Conservation (phyloP, 2,329 filamentous ascomycete species). For the Pseudodiploospora longispora region DNA sequence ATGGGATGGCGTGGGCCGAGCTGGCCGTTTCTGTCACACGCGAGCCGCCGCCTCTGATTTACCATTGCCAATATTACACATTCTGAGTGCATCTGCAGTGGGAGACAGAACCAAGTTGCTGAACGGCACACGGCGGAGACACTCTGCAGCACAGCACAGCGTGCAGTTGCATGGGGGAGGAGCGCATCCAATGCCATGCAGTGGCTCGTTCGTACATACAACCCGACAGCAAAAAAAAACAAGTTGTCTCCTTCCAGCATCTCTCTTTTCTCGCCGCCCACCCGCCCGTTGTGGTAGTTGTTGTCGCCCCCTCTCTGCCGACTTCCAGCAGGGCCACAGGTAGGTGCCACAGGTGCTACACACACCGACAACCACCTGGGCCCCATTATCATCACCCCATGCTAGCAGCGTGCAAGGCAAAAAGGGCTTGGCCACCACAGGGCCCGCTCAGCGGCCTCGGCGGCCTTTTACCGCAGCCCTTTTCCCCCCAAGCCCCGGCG, state of each 20-base stretch:
- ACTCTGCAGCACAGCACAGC: neutral
- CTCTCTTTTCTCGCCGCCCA: no score
- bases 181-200: no score
- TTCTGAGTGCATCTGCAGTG: neutral
- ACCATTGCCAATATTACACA: neutral
- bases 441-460: no score
- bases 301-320: no score
- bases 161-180: no score
- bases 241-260: no score
- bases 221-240: no score
- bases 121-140: neutral
- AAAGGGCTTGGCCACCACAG: no score
- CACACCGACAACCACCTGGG: neutral
- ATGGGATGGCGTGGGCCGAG: no score
- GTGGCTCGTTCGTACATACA: no score
- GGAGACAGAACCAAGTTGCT: neutral
- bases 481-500: neutral
- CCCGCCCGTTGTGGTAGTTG: no score
- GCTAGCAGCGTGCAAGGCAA: no score
- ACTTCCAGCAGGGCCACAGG: neutral
- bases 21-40: neutral
- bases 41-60: neutral
- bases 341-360: constrained; percentile 1
- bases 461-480: neutral
- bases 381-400: neutral